Evolutionary conservation across 768 basidiomycete species (phyloP), one percentile per base, ranked within the genome.

Genomic region (Dentipellis sp.): DNA sequence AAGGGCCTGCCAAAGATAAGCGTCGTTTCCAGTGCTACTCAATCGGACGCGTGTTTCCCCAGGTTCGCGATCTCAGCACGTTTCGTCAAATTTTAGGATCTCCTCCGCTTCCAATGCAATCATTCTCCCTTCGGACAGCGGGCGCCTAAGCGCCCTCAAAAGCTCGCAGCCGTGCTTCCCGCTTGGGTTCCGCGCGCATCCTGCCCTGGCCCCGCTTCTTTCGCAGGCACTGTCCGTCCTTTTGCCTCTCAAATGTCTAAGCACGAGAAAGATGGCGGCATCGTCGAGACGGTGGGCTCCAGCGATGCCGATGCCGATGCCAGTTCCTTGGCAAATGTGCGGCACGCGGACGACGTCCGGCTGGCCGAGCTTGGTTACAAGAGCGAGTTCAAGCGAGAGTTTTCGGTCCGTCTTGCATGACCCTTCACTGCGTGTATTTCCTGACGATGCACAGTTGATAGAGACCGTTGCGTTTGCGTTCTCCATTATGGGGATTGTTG

Each of bases 331-430:
- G 23, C 51, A 2, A 1, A 10, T 17, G 16, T 49, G 36, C 56
- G 56, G 16, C 54, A 35, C 10, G 75, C 73, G 14, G 85, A 88
- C 62, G 73, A 87, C 65, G 72, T 63, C 4, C 71, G 77, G 42
- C 78, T 88, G 17, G 86, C 84, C 10, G 69, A 78, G 58, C 77
- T 88, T 36, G 86, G 86, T 10, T 88, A 88, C 66, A 85, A 76
- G 71, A 75, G 77, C 65, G 84, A 86, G 68, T 87, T 88, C 69
- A 83, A 74, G 64, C 81, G 86, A 53, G 83, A 88, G 67, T 88
- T 88, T 65, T 82, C 84, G 61, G 84, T 84, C 62, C 61, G 78
- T 52, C 10, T 37, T 50, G 49, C 45, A 11, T 16, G 38, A 34
- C 10, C 21, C 17, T 35, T 36, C 22, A 8, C 52, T 4, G 10